phyloP scores from a whole-genome alignment of 345 rosid genomes.

The Melaleuca quinquenervia region DNA sequence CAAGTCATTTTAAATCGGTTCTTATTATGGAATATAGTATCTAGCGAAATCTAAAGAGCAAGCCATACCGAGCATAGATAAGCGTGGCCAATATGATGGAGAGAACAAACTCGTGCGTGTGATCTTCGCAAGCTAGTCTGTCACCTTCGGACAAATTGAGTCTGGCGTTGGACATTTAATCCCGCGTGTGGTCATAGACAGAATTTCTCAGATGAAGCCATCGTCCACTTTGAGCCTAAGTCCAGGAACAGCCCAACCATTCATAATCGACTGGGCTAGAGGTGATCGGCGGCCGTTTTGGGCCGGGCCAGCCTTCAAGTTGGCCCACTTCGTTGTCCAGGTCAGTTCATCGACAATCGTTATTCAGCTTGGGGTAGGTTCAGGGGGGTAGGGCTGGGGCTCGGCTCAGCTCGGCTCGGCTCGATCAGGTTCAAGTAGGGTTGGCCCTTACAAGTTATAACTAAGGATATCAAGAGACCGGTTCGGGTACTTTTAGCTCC shows the following conservation, averaged over 20 bases:
- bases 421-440: neutral
- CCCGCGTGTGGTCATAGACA: neutral
- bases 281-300: neutral
- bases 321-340: neutral
- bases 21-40: neutral
- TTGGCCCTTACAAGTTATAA: neutral
- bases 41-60: neutral
- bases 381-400: too few relatives aligned
- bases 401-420: neutral
- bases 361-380: neutral
- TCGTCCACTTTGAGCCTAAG: neutral
- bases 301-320: neutral
- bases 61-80: neutral
- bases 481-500: neutral
- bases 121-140: neutral
- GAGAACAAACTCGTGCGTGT: neutral
- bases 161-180: neutral
- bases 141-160: neutral
- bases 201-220: neutral
- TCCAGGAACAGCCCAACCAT: neutral
- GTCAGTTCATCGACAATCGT: neutral
- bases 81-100: neutral
- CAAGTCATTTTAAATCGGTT: neutral
- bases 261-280: neutral
- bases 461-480: fast-evolving